Evolutionary conservation across 2,329 filamentous ascomycete genomes (phyloP).

Genomic region (Aspergillus sp.): DNA sequence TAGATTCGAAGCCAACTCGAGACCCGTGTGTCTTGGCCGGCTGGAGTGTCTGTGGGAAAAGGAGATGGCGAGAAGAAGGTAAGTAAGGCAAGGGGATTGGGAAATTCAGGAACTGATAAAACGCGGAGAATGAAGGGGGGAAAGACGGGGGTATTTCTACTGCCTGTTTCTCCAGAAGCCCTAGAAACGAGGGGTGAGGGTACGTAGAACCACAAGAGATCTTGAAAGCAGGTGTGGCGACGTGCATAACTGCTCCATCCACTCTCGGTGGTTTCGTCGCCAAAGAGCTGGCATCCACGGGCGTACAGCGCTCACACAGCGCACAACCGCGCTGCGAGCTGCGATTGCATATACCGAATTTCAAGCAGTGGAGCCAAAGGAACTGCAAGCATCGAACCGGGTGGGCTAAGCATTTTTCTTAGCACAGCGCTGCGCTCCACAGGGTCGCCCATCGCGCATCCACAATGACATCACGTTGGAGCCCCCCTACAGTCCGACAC

Average conservation of each 20-base stretch:
- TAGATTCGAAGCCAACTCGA: neutral
- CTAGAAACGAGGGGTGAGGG: constrained; percentile 13
- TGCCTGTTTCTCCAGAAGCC: constrained; percentile 18
- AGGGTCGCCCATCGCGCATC: constrained; percentile 9
- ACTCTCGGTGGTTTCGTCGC: constrained; percentile 8
- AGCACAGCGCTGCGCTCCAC: constrained; percentile 24
- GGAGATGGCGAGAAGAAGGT: constrained; percentile 8
- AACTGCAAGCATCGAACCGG: constrained; percentile 38
- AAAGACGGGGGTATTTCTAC: constrained; percentile 35
- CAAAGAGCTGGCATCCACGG: neutral
- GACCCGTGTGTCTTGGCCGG: neutral
- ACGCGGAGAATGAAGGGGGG: constrained; percentile 24
- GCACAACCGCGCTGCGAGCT: neutral
- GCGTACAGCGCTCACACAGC: constrained; percentile 20
- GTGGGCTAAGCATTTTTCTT: constrained; percentile 37
- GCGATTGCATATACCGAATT: constrained; percentile 24
- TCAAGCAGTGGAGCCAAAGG: constrained; percentile 26
- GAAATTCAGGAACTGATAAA: constrained; percentile 18
- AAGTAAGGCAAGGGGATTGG: constrained; percentile 21
- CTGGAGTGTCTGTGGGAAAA: neutral
- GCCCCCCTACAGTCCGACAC: neutral
- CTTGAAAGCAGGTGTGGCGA: constrained; percentile 23
- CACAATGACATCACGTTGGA: constrained; percentile 16
- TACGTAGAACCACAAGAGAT: constrained; percentile 22
- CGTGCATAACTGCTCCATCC: constrained; percentile 1